Percentiles rank a stretch among this genome's conserved stretches.
Conservation (phyloP, 2,329 filamentous ascomycete genomes). For the Didymella keratinophila region DNA sequence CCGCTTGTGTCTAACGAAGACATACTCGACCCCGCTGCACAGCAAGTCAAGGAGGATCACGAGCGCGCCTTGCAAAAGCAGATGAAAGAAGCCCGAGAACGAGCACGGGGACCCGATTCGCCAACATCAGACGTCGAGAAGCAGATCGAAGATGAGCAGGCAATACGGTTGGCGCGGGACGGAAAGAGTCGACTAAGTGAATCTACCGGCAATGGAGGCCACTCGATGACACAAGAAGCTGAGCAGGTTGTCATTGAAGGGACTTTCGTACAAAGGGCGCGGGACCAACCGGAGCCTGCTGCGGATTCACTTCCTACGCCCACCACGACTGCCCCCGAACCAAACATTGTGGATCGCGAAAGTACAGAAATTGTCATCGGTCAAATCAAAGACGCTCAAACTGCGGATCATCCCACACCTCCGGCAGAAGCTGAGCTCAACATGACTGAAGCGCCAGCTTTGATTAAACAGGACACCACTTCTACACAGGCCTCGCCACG, state of each 20-base stretch:
- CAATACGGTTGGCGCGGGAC: constrained; percentile 48
- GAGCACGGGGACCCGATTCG: constrained; percentile 54
- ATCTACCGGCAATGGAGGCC: constrained; percentile 23
- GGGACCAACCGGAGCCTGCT: constrained; percentile 29
- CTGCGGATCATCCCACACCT: constrained; percentile 45
- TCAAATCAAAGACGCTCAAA: constrained; percentile 22
- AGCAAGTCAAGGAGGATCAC: constrained; percentile 61
- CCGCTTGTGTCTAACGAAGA: constrained; percentile 40
- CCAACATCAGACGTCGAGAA: constrained; percentile 67
- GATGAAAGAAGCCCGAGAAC: constrained; percentile 55
- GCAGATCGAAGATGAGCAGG: constrained; percentile 63
- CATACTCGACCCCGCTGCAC: constrained; percentile 47
- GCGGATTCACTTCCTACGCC: constrained; percentile 49
- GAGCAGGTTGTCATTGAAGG: constrained; percentile 28
- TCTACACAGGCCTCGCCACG: constrained; percentile 36
- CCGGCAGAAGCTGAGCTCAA: constrained; percentile 47
- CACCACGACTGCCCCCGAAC: constrained; percentile 46
- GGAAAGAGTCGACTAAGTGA: constrained; percentile 41
- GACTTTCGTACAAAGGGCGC: constrained; percentile 13
- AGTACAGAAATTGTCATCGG: constrained; percentile 25
- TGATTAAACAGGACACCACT: constrained; percentile 16
- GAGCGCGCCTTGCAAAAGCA: constrained; percentile 61
- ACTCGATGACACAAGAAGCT: constrained; percentile 37
- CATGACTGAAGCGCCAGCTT: constrained; percentile 40
- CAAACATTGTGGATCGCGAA: constrained; percentile 36